These are phyloP conservation scores for Tulasnella sp. DNA, from an alignment of 768 basidiomycete genomes.

Conservation along the genomic window DNA sequence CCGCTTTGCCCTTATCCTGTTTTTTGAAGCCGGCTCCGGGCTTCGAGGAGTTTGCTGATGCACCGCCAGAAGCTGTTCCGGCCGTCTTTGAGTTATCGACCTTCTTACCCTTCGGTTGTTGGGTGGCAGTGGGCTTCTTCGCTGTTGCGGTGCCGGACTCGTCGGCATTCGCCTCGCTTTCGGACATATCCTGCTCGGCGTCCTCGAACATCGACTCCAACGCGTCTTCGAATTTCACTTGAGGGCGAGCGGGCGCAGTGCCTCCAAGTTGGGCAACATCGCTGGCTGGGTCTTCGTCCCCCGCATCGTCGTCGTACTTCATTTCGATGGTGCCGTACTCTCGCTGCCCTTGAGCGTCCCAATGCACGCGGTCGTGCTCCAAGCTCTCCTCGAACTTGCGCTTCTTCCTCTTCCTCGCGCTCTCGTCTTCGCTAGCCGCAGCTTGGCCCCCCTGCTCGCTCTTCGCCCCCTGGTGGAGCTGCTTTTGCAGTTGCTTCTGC, in stretches of 20 bases:
- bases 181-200: background rate
- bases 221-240: background rate
- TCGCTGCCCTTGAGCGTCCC: slow-evolving; percentile 25
- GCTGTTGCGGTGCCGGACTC: background rate
- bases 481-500: background rate
- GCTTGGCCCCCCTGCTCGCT: background rate
- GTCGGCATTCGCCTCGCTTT: background rate
- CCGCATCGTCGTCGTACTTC: slow-evolving; percentile 10
- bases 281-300: background rate
- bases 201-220: background rate
- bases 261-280: background rate
- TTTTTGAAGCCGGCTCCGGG: background rate
- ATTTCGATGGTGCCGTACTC: slow-evolving; percentile 3
- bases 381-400: slow-evolving; percentile 25
- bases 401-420: slow-evolving; percentile 22
- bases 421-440: background rate
- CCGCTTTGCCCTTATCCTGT: background rate
- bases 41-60: background rate
- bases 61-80: background rate
- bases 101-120: background rate
- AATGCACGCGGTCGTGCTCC: slow-evolving; percentile 26
- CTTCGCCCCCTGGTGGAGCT: background rate
- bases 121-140: background rate
- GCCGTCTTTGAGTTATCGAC: background rate
- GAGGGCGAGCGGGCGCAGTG: background rate